phyloP scores from a whole-genome alignment of 2,329 filamentous ascomycete genomes.

The Calonectria naviculata region DNA sequence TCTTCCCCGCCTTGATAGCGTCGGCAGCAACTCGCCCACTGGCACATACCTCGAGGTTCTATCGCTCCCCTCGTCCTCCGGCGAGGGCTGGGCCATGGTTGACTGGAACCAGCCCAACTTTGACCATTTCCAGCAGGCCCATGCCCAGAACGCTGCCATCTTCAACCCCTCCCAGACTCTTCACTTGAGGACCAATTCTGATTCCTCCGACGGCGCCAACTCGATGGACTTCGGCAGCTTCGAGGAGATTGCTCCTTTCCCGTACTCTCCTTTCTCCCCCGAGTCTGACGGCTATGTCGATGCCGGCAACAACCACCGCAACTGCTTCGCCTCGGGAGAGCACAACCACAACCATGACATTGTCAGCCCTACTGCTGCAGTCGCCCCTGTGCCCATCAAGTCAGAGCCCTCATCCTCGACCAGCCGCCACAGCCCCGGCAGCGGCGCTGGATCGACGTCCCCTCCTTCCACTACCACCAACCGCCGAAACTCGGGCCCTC shows the following conservation, averaged over 20 bases:
- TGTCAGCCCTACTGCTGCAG: slow-evolving; percentile 76
- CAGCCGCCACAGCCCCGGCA: slow-evolving; percentile 70
- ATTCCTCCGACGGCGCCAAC: slow-evolving; percentile 80
- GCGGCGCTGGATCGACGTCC: slow-evolving; percentile 69
- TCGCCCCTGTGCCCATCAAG: slow-evolving; percentile 78
- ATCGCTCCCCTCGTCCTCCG: slow-evolving; percentile 83
- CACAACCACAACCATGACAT: slow-evolving; percentile 60
- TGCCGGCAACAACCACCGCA: slow-evolving; percentile 63
- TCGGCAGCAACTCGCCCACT: slow-evolving; percentile 58
- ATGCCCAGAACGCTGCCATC: slow-evolving; percentile 72
- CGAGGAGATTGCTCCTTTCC: slow-evolving; percentile 79
- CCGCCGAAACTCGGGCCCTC: slow-evolving; percentile 76
- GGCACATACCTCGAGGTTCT: slow-evolving; percentile 82
- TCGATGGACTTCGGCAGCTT: slow-evolving; percentile 80
- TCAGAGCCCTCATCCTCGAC: slow-evolving; percentile 56
- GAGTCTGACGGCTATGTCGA: slow-evolving; percentile 81
- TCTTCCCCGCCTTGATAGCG: slow-evolving; percentile 52
- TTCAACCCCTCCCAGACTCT: slow-evolving; percentile 94
- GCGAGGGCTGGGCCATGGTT: slow-evolving; percentile 88
- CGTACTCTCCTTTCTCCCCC: slow-evolving; percentile 85
- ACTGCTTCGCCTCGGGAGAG: slow-evolving; percentile 69
- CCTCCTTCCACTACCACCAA: slow-evolving; percentile 70
- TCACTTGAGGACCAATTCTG: slow-evolving; percentile 87
- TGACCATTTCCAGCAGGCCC: slow-evolving; percentile 68
- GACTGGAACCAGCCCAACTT: slow-evolving; percentile 77